Evolutionary conservation across 2,329 filamentous ascomycete genomes (phyloP), one percentile per base, ranked within the genome.

Genomic region (Aspergillus sp.): DNA sequence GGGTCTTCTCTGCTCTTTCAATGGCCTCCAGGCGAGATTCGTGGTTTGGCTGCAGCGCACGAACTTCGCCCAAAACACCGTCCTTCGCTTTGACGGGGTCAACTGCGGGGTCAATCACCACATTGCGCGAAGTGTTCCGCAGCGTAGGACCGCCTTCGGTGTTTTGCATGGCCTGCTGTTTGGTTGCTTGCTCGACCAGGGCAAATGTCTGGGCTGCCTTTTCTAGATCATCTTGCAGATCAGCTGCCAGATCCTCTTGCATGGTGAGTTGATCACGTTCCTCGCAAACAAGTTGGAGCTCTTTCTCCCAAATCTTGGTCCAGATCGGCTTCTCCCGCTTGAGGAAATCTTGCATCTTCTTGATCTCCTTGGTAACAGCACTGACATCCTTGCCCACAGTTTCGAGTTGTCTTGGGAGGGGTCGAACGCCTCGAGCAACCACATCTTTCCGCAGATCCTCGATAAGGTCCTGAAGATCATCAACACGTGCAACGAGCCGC

Each of bases 291-390:
- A 93, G 88, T 74, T 98, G 91, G 46, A 99, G 81, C 74, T 98
- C 93, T 77, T 96, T 93, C 83, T 98, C 93, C 95, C 95, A 99
- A 63, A 98, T 96, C 84, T 97, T 97, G 54, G 92, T 97, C 93
- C 95, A 99, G 57, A 97, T 82, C 0, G 95, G 95, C 75, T 96
- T 96, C 82, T 99, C 95, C 47, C 86, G 85, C 67, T 87, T 88
- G 78, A 99, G 85, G 79, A 90, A 96, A 15, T 96, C 93, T 71
- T 96, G 90, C 83, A 99, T 89, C 77, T 90, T 93, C 83, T 91
- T 95, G 61, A 99, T 86, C 70, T 97, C 93, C 70, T 91, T 88
- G 49, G 87, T 89, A 33, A 95, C 87, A 55, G 82, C 77, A 49
- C 87, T 86, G 61, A 99, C 92, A 67, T 98, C 93, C 76, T 95